Percentiles rank a stretch among this genome's conserved stretches.
These are phyloP conservation scores for Sherardia arvensis DNA, from an alignment of 257 asterid genomes.

Conservation along the genomic window DNA sequence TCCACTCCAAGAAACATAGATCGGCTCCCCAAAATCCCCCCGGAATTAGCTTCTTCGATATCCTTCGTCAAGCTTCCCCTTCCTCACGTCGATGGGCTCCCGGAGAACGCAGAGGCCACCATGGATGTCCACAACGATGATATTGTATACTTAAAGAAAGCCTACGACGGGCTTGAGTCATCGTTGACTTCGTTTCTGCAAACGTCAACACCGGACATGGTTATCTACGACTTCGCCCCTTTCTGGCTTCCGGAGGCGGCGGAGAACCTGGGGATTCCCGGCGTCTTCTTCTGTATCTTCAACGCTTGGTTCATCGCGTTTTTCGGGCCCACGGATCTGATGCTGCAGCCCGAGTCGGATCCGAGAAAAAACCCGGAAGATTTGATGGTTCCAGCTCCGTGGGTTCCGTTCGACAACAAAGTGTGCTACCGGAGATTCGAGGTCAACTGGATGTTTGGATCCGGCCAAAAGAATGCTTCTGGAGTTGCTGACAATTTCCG, in stretches of 20 bases:
- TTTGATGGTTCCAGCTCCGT: constrained; percentile 21
- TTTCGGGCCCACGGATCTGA: constrained; percentile 11
- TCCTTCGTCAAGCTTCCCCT: constrained; percentile 1
- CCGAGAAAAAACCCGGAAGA: constrained; percentile 15
- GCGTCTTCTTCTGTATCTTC: constrained; percentile 16
- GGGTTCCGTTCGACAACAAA: constrained; percentile 22
- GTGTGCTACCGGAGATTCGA: constrained; percentile 19
- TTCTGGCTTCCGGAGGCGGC: constrained; percentile 27
- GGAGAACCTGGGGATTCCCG: constrained; percentile 10
- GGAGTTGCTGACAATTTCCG: constrained; percentile 29
- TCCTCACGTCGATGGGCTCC: constrained; percentile 12
- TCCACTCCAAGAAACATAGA: constrained; percentile 17
- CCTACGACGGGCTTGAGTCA: constrained; percentile 14
- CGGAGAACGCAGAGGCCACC: constrained; percentile 19
- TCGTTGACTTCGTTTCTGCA: constrained; percentile 10
- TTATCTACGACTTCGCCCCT: constrained; percentile 25
- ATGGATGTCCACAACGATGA: constrained; percentile 16
- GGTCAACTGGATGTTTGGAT: constrained; percentile 10
- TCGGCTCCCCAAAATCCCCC: constrained; percentile 18
- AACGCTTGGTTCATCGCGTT: constrained; percentile 19
- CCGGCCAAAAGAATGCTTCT: constrained; percentile 8
- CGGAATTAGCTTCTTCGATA: constrained; percentile 13
- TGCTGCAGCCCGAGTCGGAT: constrained; percentile 13
- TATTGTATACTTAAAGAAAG: constrained; percentile 13
- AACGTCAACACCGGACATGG: constrained; percentile 16